Base-by-base conservation (phyloP, 371 early-diverging fungal species). In the Mortierella sp. region DNA sequence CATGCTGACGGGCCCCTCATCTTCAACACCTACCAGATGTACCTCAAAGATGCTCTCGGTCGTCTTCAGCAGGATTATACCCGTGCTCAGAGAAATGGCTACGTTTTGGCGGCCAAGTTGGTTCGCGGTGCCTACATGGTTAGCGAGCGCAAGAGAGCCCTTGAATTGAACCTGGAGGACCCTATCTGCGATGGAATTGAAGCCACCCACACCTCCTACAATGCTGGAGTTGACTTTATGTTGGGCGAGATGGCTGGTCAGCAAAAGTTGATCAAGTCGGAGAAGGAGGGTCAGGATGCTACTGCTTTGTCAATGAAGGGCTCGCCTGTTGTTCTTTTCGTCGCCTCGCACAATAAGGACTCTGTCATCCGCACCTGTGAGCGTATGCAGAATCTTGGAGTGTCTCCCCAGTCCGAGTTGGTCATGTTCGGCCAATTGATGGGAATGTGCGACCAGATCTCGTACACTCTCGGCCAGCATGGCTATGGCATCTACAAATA, bases 11-110 rank as follows among this genome's bases (percentile, higher is more conserved):
- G 86, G 16, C 95, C 96, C 8, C 91, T 97, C 47, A 90, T 98
- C 50, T 98, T 92, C 91, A 97, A 97, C 89, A 99, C 99, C 14
- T 95, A 98, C 88, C 99, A 99, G 91, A 95, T 98, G 96, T 99
- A 98, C 89, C 94, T 96, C 31, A 94, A 94, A 82, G 94, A 95
- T 73, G 91, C 95, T 6, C 86, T 89, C 50, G 86, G 87, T 63
- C 93, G 95, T 80, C 89, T 99, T 73, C 80, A 90, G 77, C 84
- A 89, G 70, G 97, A 98, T 90, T 90, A 91, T 63, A 94, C 92
- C 75, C 89, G 92, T 34, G 91, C 96, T 1, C 81, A 91, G 74
- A 92, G 95, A 45, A 90, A 92, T 79, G 94, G 95, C 71, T 96
- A 94, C 88, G 88, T 91, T 38, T 95, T 98, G 88, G 99, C 94